phyloP scores from a whole-genome alignment of 371 early-diverging fungal genomes.

The Chytridiales sp. region DNA sequence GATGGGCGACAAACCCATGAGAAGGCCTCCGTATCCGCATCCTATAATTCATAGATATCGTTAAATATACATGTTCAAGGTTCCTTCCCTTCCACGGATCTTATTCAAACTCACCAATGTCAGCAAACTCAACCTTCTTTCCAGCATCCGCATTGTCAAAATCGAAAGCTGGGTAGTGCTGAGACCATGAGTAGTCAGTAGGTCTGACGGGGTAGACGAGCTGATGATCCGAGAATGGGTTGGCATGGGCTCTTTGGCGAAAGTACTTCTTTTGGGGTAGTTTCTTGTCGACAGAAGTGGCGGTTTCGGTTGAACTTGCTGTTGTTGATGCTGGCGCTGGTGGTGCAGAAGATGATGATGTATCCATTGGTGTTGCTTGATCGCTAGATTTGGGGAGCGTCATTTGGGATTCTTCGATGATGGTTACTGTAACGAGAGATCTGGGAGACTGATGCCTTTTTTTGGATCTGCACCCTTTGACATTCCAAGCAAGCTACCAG shows the following conservation, averaged over 20 bases:
- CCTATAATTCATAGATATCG: conserved; percentile 15
- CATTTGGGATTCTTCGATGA: too few relatives aligned
- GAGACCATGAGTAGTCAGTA: conserved; percentile 80
- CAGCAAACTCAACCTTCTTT: conserved; percentile 91
- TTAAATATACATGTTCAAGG: neutral
- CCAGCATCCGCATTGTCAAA: conserved; percentile 24
- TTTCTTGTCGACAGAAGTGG: conserved; percentile 13
- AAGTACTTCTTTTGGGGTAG: conserved; percentile 57
- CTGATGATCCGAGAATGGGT: conserved; percentile 95
- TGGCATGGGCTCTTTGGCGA: conserved; percentile 93
- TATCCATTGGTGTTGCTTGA: too few relatives aligned
- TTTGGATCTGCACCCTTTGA: too few relatives aligned
- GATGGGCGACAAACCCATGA: conserved; percentile 84
- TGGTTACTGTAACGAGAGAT: too few relatives aligned
- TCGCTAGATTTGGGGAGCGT: too few relatives aligned
- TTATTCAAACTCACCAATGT: conserved; percentile 72
- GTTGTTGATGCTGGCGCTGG: too few relatives aligned
- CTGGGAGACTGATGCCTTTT: too few relatives aligned
- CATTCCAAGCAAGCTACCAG: too few relatives aligned
- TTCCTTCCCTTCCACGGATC: neutral
- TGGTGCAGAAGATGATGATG: too few relatives aligned
- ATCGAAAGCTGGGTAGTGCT: conserved; percentile 79
- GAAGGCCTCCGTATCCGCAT: conserved; percentile 98
- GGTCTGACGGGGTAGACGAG: conserved; percentile 91
- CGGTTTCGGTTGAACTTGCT: too few relatives aligned